Conservation (phyloP, 2,329 filamentous ascomycete genomes). For the Exophiala mesophila region DNA sequence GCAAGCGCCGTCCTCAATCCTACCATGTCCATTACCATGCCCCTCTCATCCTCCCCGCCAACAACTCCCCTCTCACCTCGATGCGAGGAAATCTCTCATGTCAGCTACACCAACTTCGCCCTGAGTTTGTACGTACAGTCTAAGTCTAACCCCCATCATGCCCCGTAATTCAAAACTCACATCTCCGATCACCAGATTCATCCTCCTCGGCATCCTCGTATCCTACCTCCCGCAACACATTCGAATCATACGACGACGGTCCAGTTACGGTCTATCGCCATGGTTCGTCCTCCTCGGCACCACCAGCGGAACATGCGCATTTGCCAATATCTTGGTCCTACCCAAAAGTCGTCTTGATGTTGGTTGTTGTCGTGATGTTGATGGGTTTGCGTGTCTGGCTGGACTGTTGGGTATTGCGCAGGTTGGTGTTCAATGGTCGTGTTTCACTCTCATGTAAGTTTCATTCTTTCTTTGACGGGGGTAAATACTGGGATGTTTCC, state of each 20-base stretch:
- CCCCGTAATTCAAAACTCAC: neutral
- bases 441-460: slow-evolving; percentile 83
- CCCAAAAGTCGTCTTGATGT: slow-evolving; percentile 80
- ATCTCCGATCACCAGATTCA: slow-evolving; percentile 47
- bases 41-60: neutral
- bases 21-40: neutral
- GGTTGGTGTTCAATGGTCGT: slow-evolving; percentile 85
- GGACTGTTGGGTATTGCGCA: slow-evolving; percentile 85
- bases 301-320: slow-evolving; percentile 79
- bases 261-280: slow-evolving; percentile 90
- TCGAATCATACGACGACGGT: slow-evolving; percentile 79
- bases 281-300: slow-evolving; percentile 93
- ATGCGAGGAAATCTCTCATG: slow-evolving; percentile 21
- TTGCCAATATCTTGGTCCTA: slow-evolving; percentile 87
- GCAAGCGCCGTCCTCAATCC: too few species aligned
- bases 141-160: too few species aligned
- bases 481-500: too few species aligned
- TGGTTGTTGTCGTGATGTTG: slow-evolving; percentile 77
- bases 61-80: slow-evolving; percentile 2
- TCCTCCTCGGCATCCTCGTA: slow-evolving; percentile 80
- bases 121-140: slow-evolving; percentile 26
- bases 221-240: slow-evolving; percentile 94
- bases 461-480: neutral
- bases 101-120: slow-evolving; percentile 26
- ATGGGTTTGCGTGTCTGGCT: slow-evolving; percentile 74